A percentile compares a stretch with the other conserved stretches of the same genome.
Evolutionary conservation across 768 basidiomycete genomes (phyloP).

Genomic region (Mrakia frigida): DNA sequence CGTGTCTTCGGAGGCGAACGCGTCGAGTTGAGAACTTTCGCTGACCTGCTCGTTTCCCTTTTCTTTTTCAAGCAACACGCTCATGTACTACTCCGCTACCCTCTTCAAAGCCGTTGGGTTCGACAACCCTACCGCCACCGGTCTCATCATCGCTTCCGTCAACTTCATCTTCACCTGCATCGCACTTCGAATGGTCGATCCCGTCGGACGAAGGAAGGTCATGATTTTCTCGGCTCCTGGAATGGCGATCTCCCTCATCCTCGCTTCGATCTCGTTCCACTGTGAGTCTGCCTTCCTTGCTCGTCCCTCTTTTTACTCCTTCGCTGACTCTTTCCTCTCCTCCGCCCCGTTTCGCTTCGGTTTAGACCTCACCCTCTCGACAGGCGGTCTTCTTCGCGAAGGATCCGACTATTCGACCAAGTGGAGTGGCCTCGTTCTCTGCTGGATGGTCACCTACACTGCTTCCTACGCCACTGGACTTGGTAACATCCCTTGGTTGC

Average conservation of each 20-base stretch:
- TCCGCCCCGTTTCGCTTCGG: slow-evolving; percentile 31
- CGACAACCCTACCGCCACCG: slow-evolving; percentile 73
- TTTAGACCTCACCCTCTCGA: slow-evolving; percentile 58
- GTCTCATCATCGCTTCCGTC: slow-evolving; percentile 69
- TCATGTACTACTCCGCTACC: slow-evolving; percentile 58
- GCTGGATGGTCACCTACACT: slow-evolving; percentile 78
- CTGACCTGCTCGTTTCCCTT: neutral
- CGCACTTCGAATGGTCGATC: slow-evolving; percentile 63
- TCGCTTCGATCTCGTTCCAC: slow-evolving; percentile 63
- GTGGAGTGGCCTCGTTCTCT: slow-evolving; percentile 65
- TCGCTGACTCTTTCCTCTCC: slow-evolving; percentile 31
- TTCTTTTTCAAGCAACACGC: slow-evolving; percentile 53
- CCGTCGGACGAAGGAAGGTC: slow-evolving; percentile 62
- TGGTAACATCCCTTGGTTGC: slow-evolving; percentile 81
- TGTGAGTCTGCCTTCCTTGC: slow-evolving; percentile 48
- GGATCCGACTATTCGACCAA: slow-evolving; percentile 56
- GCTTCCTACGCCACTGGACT: slow-evolving; percentile 69
- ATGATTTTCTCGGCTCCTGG: slow-evolving; percentile 67
- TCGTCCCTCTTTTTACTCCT: neutral
- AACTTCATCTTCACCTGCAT: slow-evolving; percentile 74
- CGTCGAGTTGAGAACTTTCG: too few species aligned
- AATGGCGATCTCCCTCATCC: slow-evolving; percentile 61
- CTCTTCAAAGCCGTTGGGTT: slow-evolving; percentile 77
- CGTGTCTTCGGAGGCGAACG: too few species aligned
- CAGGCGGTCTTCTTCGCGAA: slow-evolving; percentile 57